Evolutionary conservation across 2,329 filamentous ascomycete species (phyloP), one percentile per base, ranked within the genome.

Genomic region (Microascus cirrosus): DNA sequence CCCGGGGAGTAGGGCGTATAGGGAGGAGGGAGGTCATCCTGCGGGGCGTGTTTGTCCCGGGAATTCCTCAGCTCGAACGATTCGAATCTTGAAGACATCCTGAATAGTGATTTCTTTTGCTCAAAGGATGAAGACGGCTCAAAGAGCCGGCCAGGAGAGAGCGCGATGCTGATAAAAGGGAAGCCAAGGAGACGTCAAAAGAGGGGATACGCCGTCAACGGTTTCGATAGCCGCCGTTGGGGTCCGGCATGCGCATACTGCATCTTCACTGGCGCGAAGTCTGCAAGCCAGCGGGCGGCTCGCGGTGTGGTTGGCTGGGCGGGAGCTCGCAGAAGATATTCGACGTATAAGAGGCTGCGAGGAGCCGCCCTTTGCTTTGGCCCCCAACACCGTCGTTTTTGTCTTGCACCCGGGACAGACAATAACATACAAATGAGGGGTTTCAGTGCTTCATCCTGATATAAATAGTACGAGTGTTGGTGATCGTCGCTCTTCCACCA

Each of bases 21-120:
- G 45, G 45, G 45, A 8, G 55, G 55, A 24, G 45, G 39, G 18
- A 32, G 12, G 18, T 25, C 20, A 22, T 50, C 55, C 20, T 56
- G 55, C 11, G 39, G n/a, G 10, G 45, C 50, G 48, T 28, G 32
- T 32, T 36, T 48, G 48, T 52, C 32, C 32, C 35, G 45, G 7
- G 45, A 57, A 32, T 13, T 52, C n/a, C 48, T 22, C 8, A 57
- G 55, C 55, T 57, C 55, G 25, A 56, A 25, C 15, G 42, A 56
- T 20, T 56, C 55, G 25, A 42, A 13, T 56, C n/a, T n/a, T 3
- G 25, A 20, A 20, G 42, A 5, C 55, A 51, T 56, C 25, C n/a
- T 55, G 34, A 4, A 1, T 13, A 18, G 10, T 24, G 20, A 25
- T 48, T 50, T 25, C 24, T n/a, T 32, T 35, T n/a, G 4, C 52